phyloP scores from a whole-genome alignment of 176 grass and related monocot species.

The Eragrostis curvula region DNA sequence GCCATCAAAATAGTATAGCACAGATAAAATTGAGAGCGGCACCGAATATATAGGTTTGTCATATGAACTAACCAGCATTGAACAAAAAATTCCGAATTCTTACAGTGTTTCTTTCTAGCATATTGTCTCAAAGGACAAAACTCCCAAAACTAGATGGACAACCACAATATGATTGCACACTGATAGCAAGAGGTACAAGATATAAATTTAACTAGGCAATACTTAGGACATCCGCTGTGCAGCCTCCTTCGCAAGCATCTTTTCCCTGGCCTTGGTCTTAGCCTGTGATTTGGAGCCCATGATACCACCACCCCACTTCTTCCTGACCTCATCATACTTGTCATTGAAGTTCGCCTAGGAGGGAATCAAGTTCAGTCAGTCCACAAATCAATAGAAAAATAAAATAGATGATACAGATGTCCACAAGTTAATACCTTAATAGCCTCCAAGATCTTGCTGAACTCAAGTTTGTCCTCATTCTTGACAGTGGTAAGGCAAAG shows the following conservation, averaged over 20 bases:
- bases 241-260: constrained; percentile 50
- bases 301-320: constrained; percentile 59
- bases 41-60: not conserved
- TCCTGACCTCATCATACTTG: constrained; percentile 59
- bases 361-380: not conserved
- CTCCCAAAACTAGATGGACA: constrained; percentile 35
- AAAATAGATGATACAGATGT: not conserved
- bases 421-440: constrained; percentile 39
- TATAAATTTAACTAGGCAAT: not conserved
- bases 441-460: constrained; percentile 63
- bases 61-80: not conserved
- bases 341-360: constrained; percentile 54
- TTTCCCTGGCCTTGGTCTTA: constrained; percentile 59
- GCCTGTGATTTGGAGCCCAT: constrained; percentile 61
- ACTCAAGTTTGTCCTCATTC: constrained; percentile 63
- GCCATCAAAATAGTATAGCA: not conserved
- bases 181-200: constrained; percentile 13
- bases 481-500: constrained; percentile 59
- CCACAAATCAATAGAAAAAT: not conserved
- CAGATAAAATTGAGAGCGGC: not conserved
- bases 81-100: constrained; percentile 29
- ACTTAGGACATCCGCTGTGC: constrained; percentile 53
- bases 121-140: constrained; percentile 28
- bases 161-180: constrained; percentile 1
- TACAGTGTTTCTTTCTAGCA: constrained; percentile 30